Percentiles rank a stretch among this genome's conserved stretches.
phyloP scores from a whole-genome alignment of 2,329 filamentous ascomycete species.

The Penicillium hesseltinei region DNA sequence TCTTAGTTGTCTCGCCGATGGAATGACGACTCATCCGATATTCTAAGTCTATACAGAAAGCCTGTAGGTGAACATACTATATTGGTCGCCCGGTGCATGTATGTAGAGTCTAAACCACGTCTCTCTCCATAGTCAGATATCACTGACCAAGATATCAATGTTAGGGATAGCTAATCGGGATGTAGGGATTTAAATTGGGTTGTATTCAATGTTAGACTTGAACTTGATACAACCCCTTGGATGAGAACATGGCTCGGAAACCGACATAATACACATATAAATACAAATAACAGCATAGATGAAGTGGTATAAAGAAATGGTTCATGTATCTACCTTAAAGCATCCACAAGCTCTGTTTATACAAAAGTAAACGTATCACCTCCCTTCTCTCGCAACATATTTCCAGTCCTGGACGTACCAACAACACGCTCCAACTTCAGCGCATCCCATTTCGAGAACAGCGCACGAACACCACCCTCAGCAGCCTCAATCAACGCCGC shows the following conservation, averaged over 20 bases:
- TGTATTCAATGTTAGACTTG: neutral
- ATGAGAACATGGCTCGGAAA: neutral
- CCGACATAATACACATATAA: neutral
- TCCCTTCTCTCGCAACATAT: conserved; percentile 77
- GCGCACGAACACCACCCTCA: conserved; percentile 54
- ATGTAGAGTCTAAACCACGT: neutral
- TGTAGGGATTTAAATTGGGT: too few species aligned
- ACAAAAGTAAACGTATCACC: conserved; percentile 95
- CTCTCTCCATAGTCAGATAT: neutral
- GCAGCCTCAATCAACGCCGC: conserved; percentile 55
- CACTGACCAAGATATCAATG: neutral
- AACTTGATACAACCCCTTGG: neutral
- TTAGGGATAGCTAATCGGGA: neutral
- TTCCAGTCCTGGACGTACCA: conserved; percentile 73
- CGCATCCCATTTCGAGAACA: conserved; percentile 88
- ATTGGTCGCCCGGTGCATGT: neutral
- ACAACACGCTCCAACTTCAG: conserved; percentile 86
- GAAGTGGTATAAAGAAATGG: neutral
- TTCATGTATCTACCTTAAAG: neutral
- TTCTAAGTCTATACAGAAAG: neutral
- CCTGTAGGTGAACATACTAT: neutral
- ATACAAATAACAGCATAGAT: neutral
- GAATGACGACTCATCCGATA: neutral
- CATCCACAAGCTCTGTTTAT: conserved; percentile 44
- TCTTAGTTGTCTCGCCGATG: neutral